Conservation (phyloP, 805 yeast species). For the Candida quercuum region DNA sequence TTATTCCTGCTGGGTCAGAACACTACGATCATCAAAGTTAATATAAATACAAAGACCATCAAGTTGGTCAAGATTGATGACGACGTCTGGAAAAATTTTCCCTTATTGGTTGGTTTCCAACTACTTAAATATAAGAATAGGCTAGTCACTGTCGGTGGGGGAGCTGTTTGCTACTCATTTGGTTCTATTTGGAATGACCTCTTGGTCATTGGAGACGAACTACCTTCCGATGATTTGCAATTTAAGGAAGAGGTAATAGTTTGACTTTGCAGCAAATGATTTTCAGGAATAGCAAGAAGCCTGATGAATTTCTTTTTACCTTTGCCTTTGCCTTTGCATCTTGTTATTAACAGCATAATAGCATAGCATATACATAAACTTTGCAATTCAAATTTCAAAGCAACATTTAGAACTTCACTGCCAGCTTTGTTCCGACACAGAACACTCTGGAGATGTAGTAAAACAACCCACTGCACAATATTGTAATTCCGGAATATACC, state of each 20-base stretch:
- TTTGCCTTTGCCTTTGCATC: no score
- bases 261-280: not conserved
- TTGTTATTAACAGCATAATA: no score
- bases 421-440: constrained; percentile 38
- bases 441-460: constrained; percentile 40
- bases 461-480: constrained; percentile 31
- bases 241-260: not conserved
- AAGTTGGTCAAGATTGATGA: constrained; percentile 26
- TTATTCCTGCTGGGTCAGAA: constrained; percentile 26
- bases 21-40: constrained; percentile 34
- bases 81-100: constrained; percentile 34
- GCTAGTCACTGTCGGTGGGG: constrained; percentile 49
- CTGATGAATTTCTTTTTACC: no score
- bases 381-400: no score
- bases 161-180: constrained; percentile 79
- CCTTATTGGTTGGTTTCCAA: constrained; percentile 53
- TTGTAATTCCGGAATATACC: constrained; percentile 28
- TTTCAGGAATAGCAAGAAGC: no score
- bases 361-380: no score
- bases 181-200: constrained; percentile 50
- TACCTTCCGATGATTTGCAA: not conserved
- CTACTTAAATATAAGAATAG: constrained; percentile 23
- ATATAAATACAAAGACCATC: constrained; percentile 17
- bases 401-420: constrained; percentile 15
- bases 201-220: constrained; percentile 8